Evolutionary conservation across 1,284 basidiomycete species (phyloP).

Genomic region (Ganoderma meredithae): DNA sequence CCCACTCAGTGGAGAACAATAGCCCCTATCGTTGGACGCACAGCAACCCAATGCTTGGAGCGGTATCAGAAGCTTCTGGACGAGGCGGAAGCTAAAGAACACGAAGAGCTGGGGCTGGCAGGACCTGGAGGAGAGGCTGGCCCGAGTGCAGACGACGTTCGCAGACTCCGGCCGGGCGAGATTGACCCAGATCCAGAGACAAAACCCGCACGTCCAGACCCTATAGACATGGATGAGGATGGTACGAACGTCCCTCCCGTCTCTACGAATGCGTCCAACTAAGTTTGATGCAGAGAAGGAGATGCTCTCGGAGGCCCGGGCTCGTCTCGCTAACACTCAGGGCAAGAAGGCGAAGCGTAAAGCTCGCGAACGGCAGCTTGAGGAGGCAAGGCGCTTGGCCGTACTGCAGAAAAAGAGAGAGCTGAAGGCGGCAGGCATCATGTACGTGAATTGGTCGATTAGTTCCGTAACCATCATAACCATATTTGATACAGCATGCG

Average conservation of each 20-base stretch:
- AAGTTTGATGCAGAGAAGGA: constrained; percentile 83
- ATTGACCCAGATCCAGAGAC: constrained; percentile 99
- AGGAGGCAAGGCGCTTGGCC: constrained; percentile 94
- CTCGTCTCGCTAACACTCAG: constrained; percentile 98
- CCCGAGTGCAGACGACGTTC: constrained; percentile 90
- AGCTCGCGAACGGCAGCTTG: constrained; percentile 94
- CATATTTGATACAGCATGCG: constrained; percentile 62
- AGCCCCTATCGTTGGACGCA: constrained; percentile 98
- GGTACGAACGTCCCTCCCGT: constrained; percentile 53
- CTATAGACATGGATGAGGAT: constrained; percentile 99
- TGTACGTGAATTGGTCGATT: constrained; percentile 60
- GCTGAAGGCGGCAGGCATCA: constrained; percentile 96
- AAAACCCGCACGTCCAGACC: constrained; percentile 96
- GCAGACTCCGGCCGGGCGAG: constrained; percentile 92
- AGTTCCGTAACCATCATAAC: constrained; percentile 30
- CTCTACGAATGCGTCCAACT: neutral
- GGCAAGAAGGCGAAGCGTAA: constrained; percentile 99
- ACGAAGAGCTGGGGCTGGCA: constrained; percentile 89
- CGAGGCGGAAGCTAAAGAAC: constrained; percentile 95
- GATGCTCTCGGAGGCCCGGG: constrained; percentile 98
- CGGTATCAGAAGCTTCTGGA: constrained; percentile 98
- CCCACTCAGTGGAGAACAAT: constrained; percentile 99
- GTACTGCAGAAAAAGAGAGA: constrained; percentile 98
- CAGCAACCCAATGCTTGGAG: constrained; percentile 97
- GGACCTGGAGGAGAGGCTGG: constrained; percentile 84